A percentile compares a stretch with the other conserved stretches of the same genome.
Conservation (phyloP, 805 yeast species). For the Yamadazyma olivae region DNA sequence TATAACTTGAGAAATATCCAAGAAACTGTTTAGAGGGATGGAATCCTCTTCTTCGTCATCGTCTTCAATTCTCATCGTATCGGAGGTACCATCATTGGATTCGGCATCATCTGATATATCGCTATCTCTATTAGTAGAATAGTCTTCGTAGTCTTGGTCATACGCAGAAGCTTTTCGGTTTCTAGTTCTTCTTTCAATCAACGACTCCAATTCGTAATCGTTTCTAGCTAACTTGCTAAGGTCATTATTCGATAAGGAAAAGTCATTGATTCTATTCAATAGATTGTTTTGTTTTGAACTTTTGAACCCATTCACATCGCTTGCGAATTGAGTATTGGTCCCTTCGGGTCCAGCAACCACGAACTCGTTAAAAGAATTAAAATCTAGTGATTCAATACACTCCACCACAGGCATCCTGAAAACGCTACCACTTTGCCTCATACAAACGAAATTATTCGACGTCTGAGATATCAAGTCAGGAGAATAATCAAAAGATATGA, state of each 20-base stretch:
- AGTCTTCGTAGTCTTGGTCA: constrained; percentile 8
- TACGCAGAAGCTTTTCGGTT: constrained; percentile 1
- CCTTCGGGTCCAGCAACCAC: constrained; percentile 60
- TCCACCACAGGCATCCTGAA: constrained; percentile 75
- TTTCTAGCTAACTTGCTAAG: constrained; percentile 8
- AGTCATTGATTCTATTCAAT: constrained; percentile 11
- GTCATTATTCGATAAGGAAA: constrained; percentile 9
- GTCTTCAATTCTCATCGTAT: constrained; percentile 10
- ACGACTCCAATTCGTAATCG: constrained; percentile 8
- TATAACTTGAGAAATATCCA: constrained; percentile 44
- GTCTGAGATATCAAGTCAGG: constrained; percentile 48
- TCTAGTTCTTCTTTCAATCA: constrained; percentile 1
- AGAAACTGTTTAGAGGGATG: constrained; percentile 25
- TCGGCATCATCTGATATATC: constrained; percentile 17
- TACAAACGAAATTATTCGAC: constrained; percentile 70
- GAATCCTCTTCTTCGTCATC: constrained; percentile 23
- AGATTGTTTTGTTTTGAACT: constrained; percentile 6
- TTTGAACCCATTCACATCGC: constrained; percentile 17
- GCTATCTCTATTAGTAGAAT: constrained; percentile 12
- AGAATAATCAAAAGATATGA: constrained; percentile 82
- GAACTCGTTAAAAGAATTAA: constrained; percentile 69
- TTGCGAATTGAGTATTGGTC: constrained; percentile 42
- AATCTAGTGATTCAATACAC: constrained; percentile 57
- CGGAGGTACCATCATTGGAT: neutral
- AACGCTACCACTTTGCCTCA: constrained; percentile 87